Evolutionary conservation across 2,329 filamentous ascomycete species (phyloP).

Genomic region (Talaromyces sp.): DNA sequence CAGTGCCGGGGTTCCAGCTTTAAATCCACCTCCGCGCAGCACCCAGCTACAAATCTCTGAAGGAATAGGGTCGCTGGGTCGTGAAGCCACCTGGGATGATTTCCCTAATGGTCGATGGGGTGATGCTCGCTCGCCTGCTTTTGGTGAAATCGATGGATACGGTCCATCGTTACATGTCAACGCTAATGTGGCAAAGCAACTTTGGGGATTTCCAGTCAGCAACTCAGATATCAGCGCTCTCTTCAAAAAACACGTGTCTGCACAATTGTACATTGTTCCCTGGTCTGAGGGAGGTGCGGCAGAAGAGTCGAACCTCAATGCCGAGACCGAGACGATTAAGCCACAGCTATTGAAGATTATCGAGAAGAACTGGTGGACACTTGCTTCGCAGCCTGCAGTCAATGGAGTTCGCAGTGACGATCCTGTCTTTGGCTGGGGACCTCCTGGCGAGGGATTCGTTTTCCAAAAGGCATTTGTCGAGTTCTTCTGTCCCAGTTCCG

Average conservation of each 20-base stretch:
- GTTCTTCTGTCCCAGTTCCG: conserved; percentile 73
- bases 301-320: conserved; percentile 40
- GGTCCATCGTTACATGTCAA: conserved; percentile 92
- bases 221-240: conserved; percentile 68
- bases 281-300: conserved; percentile 81
- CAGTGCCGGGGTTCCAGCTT: conserved; percentile 68
- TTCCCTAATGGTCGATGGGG: conserved; percentile 96
- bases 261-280: conserved; percentile 74
- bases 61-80: conserved; percentile 79
- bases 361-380: conserved; percentile 83
- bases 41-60: conserved; percentile 92
- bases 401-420: conserved; percentile 77
- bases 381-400: conserved; percentile 90
- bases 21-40: conserved; percentile 66
- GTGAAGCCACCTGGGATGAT: conserved; percentile 98
- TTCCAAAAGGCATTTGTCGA: conserved; percentile 99
- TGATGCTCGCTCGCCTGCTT: conserved; percentile 85
- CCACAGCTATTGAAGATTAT: conserved; percentile 72
- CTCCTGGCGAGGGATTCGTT: conserved; percentile 76
- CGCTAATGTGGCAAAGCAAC: conserved; percentile 70
- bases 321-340: conserved; percentile 79
- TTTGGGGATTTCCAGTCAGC: conserved; percentile 77
- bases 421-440: conserved; percentile 86
- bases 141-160: conserved; percentile 97
- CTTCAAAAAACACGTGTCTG: conserved; percentile 76